phyloP scores from a whole-genome alignment of 2,329 filamentous ascomycete genomes.

The Claviceps sp. region DNA sequence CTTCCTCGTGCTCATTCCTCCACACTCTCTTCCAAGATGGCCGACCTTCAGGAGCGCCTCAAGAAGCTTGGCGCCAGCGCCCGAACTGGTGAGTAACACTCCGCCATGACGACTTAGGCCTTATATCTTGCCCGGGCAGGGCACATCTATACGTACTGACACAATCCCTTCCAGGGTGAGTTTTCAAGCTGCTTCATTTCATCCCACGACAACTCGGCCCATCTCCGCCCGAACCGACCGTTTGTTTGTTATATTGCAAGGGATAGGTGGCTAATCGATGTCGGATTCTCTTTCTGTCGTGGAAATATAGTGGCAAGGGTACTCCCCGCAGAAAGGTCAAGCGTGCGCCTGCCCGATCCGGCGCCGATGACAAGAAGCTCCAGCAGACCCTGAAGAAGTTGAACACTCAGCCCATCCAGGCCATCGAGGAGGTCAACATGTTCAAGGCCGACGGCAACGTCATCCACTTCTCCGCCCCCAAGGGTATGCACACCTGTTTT shows the following conservation, averaged over 20 bases:
- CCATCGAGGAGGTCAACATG: slow-evolving; percentile 99
- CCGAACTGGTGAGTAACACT: slow-evolving; percentile 52
- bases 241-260: too few species aligned
- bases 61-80: slow-evolving; percentile 42
- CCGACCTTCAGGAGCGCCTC: slow-evolving; percentile 44
- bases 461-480: slow-evolving; percentile 96
- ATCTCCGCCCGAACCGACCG: too few species aligned
- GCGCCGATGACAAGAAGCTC: slow-evolving; percentile 99
- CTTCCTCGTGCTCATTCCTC: slow-evolving; percentile 11
- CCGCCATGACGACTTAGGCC: background rate
- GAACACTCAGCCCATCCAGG: slow-evolving; percentile 98
- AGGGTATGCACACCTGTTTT: slow-evolving; percentile 51
- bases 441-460: slow-evolving; percentile 99
- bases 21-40: slow-evolving; percentile 28
- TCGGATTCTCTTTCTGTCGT: slow-evolving; percentile 6
- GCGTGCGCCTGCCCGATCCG: slow-evolving; percentile 86
- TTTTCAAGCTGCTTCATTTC: slow-evolving; percentile 3
- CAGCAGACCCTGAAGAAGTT: slow-evolving; percentile 97
- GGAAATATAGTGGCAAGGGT: slow-evolving; percentile 66
- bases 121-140: background rate
- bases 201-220: background rate
- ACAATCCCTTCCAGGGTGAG: slow-evolving; percentile 21
- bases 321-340: slow-evolving; percentile 96
- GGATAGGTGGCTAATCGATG: slow-evolving; percentile 12
- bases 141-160: slow-evolving; percentile 1